phyloP scores from a whole-genome alignment of 2,329 filamentous ascomycete genomes.

The Botrytis tulipae region DNA sequence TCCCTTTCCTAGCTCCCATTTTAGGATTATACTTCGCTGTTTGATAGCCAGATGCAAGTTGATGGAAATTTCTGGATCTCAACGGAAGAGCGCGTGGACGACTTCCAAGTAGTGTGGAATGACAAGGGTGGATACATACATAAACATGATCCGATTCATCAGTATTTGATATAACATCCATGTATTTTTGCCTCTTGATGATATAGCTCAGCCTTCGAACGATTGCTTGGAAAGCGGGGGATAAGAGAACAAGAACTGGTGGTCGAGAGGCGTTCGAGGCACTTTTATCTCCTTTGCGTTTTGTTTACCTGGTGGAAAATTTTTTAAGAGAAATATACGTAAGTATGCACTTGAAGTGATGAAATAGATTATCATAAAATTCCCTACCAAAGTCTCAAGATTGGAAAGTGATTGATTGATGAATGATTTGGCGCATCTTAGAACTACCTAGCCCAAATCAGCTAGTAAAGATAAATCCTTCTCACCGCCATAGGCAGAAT shows the following conservation, averaged over 20 bases:
- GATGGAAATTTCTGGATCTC: conserved; percentile 7
- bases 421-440: background rate
- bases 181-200: background rate
- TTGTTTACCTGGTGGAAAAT: background rate
- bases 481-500: conserved; percentile 7
- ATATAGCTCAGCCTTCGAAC: background rate
- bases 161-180: background rate
- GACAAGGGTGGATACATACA: background rate
- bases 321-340: background rate
- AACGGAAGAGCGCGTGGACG: background rate
- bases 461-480: background rate
- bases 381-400: background rate
- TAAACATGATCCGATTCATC: background rate
- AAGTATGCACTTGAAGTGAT: background rate
- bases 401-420: background rate
- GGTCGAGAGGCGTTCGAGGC: background rate
- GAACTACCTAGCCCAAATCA: background rate
- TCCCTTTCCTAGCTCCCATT: background rate
- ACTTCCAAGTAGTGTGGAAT: background rate
- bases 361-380: background rate
- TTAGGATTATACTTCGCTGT: conserved; percentile 8
- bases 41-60: background rate
- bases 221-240: background rate
- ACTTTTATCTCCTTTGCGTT: background rate
- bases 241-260: background rate